A percentile compares a stretch with the other conserved stretches of the same genome.
These are phyloP conservation scores for Boletus rufocinnamomeus DNA, from an alignment of 768 basidiomycete species.

Conservation along the genomic window DNA sequence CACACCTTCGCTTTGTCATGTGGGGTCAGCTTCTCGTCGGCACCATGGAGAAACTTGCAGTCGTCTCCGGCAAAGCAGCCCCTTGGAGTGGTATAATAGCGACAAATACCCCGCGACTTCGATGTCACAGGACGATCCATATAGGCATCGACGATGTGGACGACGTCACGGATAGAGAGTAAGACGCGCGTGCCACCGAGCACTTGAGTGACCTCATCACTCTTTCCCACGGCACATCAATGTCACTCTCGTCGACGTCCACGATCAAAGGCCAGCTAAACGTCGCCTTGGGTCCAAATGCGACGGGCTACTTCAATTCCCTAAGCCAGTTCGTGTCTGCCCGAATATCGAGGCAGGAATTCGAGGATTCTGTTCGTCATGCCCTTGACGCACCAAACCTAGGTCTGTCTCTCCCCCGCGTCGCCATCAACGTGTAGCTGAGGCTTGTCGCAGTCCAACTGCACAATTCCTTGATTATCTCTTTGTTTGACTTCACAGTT, in stretches of 20 bases:
- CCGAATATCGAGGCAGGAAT: conserved; percentile 69
- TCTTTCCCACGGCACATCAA: conserved; percentile 33
- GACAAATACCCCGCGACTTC: conserved; percentile 70
- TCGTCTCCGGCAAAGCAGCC: conserved; percentile 69
- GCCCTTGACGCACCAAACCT: conserved; percentile 61
- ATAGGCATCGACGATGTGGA: conserved; percentile 23
- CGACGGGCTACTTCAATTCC: conserved; percentile 59
- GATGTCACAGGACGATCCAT: conserved; percentile 65
- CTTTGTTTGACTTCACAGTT: conserved; percentile 76
- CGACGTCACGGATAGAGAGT: conserved; percentile 6
- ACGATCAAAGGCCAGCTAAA: conserved; percentile 71
- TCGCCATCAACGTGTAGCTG: neutral
- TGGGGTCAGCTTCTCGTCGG: conserved; percentile 54
- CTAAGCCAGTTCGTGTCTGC: conserved; percentile 71
- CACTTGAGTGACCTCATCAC: neutral
- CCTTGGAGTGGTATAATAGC: conserved; percentile 59
- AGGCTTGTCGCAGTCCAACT: conserved; percentile 58
- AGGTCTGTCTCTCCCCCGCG: conserved; percentile 30
- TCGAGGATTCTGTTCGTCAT: conserved; percentile 68
- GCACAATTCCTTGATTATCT: conserved; percentile 83
- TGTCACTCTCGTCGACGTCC: conserved; percentile 77
- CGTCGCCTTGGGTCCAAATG: conserved; percentile 60
- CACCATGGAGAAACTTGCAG: conserved; percentile 80
- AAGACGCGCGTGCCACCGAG: neutral
- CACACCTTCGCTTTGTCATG: conserved; percentile 75